A percentile compares a stretch with the other conserved stretches of the same genome.
Evolutionary conservation across 768 basidiomycete species (phyloP).

Genomic region (Hebeloma cylindrosporum): DNA sequence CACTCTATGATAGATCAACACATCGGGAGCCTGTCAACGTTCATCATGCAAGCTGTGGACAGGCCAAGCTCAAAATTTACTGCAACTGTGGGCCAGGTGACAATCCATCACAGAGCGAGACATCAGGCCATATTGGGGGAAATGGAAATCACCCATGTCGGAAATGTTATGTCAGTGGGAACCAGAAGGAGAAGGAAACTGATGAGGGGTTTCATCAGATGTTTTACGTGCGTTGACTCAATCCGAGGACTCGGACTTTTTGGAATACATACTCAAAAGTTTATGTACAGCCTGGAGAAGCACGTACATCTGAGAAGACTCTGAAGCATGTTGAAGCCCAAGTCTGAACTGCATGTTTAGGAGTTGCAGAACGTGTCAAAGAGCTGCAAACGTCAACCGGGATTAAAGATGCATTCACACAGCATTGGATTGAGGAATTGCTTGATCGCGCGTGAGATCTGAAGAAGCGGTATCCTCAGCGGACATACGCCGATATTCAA

Average conservation of each 20-base stretch:
- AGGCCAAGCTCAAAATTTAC: constrained; percentile 27
- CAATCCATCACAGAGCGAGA: constrained; percentile 41
- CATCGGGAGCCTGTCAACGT: constrained; percentile 32
- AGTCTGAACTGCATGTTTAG: constrained; percentile 29
- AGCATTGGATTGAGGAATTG: constrained; percentile 38
- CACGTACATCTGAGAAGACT: constrained; percentile 21
- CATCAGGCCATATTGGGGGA: constrained; percentile 38
- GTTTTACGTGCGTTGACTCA: constrained; percentile 27
- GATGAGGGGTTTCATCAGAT: constrained; percentile 35
- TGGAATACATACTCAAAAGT: background rate
- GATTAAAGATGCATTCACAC: constrained; percentile 39
- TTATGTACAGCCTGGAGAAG: constrained; percentile 24
- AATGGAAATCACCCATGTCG: constrained; percentile 41
- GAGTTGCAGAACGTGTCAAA: constrained; percentile 28
- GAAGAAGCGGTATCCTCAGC: constrained; percentile 20
- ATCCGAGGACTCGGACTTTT: background rate
- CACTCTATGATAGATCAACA: constrained; percentile 26
- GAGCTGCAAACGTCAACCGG: constrained; percentile 32
- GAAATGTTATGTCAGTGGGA: constrained; percentile 39
- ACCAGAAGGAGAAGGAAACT: constrained; percentile 29
- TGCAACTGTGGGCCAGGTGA: constrained; percentile 33
- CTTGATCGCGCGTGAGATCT: constrained; percentile 20
- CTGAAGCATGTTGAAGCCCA: constrained; percentile 29
- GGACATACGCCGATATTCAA: constrained; percentile 20
- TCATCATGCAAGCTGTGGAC: constrained; percentile 24